Evolutionary conservation across 148 eudicot species (phyloP).

Genomic region (Persicaria maculosa): DNA sequence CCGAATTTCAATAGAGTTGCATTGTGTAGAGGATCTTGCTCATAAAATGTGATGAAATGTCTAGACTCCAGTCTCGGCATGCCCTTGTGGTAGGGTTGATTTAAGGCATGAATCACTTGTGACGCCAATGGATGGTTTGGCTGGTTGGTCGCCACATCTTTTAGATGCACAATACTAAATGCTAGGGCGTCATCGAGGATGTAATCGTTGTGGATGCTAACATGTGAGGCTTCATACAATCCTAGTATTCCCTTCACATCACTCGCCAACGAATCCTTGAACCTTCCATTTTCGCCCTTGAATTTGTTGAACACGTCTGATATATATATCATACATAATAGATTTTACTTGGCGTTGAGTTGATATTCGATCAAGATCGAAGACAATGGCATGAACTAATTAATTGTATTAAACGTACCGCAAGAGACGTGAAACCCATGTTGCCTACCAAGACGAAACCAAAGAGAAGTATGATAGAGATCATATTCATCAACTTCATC

Average conservation of each 20-base stretch:
- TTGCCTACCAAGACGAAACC: neutral
- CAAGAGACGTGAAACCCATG: slow-evolving; percentile 1
- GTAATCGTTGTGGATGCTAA: slow-evolving; percentile 15
- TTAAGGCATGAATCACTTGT: slow-evolving; percentile 27
- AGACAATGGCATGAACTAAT: too few species aligned
- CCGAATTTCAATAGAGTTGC: slow-evolving; percentile 18
- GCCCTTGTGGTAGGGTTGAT: slow-evolving; percentile 23
- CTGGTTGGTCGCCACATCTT: neutral
- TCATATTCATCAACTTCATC: neutral
- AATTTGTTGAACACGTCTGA: slow-evolving; percentile 11
- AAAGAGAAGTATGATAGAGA: slow-evolving; percentile 3
- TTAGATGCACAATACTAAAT: slow-evolving; percentile 23
- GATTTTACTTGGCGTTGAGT: too few species aligned
- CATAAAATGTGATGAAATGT: slow-evolving; percentile 25
- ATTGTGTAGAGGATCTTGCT: slow-evolving; percentile 15
- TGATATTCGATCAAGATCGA: too few species aligned
- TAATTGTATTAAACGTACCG: neutral
- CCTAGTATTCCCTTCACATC: slow-evolving; percentile 18
- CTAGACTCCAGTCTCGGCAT: slow-evolving; percentile 26
- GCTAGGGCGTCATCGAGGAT: slow-evolving; percentile 17
- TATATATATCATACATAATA: neutral
- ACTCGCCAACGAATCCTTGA: neutral
- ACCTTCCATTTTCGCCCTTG: slow-evolving; percentile 5
- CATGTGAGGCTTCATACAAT: slow-evolving; percentile 23
- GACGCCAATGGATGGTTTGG: slow-evolving; percentile 12